Evolutionary conservation across 768 basidiomycete species (phyloP).

Genomic region (Rhodotorula babjevae): DNA sequence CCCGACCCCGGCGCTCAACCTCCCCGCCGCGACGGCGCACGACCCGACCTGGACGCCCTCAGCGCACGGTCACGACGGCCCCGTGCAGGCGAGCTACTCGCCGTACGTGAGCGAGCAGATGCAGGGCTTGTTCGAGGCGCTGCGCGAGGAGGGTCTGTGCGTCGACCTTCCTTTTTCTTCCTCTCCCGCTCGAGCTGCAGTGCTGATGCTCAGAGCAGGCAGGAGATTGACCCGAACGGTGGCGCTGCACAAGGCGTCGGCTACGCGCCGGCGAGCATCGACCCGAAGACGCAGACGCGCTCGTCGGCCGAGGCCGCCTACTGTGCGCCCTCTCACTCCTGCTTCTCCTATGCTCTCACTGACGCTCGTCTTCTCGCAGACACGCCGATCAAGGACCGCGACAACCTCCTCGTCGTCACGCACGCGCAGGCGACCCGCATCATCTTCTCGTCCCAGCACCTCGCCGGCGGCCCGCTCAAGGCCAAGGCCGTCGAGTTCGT

Average conservation of each 20-base stretch:
- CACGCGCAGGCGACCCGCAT: conserved; percentile 47
- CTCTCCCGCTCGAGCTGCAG: too few relatives aligned
- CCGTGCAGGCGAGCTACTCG: conserved; percentile 1
- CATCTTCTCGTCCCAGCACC: background rate
- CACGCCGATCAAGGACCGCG: conserved; percentile 1
- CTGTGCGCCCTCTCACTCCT: conserved; percentile 4
- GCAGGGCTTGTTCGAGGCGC: background rate
- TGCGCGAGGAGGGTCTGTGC: background rate
- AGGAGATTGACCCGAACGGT: conserved; percentile 13
- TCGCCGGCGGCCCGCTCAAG: background rate
- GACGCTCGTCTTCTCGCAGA: conserved; percentile 5
- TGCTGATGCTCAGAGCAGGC: too few relatives aligned
- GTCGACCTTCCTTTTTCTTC: background rate
- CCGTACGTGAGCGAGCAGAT: background rate
- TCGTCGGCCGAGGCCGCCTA: conserved; percentile 18
- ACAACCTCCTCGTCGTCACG: conserved; percentile 49
- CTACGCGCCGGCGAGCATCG: background rate
- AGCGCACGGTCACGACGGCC: background rate
- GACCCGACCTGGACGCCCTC: background rate
- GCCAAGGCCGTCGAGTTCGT: conserved; percentile 20
- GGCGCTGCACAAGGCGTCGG: conserved; percentile 6
- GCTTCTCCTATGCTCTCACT: rapidly evolving
- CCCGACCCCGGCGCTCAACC: background rate
- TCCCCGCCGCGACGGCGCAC: background rate
- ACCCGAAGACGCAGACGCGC: background rate